Base-by-base conservation (phyloP, 2,329 filamentous ascomycete species). In the Epichloe brachyelytri region DNA sequence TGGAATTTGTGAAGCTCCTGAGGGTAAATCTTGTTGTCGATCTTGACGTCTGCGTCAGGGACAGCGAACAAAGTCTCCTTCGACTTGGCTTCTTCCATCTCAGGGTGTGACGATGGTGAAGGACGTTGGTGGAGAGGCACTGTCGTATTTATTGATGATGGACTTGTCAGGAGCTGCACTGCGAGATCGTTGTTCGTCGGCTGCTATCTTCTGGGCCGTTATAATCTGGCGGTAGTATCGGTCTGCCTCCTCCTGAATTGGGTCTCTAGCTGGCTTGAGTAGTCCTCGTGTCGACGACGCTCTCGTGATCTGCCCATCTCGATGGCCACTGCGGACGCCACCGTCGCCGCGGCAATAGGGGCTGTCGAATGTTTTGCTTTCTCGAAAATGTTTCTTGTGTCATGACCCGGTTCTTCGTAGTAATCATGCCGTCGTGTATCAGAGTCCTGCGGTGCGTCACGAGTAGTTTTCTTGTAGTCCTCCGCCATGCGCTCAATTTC, bases 21-120 rank as follows among this genome's bases (percentile, higher is more conserved):
- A 5, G 80, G 80, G 49, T 72, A 69, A 54, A 83, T 71, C 53
- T 76, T 65, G 57, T 81, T 75, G 60, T 83, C 80, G 53, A 82
- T 76, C 48, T 68, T 70, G 49, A 83, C 79, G 61, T 84, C 80
- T n/a, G 80, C 80, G 58, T 84, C 71, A 2, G 80, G 80, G 7
- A 65, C 75, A 55, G 76, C 77, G 51, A 77, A 84, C 8, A 65
- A 72, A 50, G 70, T 73, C 63, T 74, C 71, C 69, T 4, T 55
- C 49, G 12, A 53, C 37, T 11, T 64, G 58, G 2, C 63, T 65
- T 69, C 64, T 34, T 73, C 69, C 68, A 74, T 73, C 52, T 72
- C 71, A 19, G 78, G 79, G 78, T 2, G 77, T 76, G 49, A 77
- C 71, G 51, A 82, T 77, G 46, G 69, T 68, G 44, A 71, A 60